Conservation (phyloP, 2,329 filamentous ascomycete genomes). For the Colletotrichum sp. region DNA sequence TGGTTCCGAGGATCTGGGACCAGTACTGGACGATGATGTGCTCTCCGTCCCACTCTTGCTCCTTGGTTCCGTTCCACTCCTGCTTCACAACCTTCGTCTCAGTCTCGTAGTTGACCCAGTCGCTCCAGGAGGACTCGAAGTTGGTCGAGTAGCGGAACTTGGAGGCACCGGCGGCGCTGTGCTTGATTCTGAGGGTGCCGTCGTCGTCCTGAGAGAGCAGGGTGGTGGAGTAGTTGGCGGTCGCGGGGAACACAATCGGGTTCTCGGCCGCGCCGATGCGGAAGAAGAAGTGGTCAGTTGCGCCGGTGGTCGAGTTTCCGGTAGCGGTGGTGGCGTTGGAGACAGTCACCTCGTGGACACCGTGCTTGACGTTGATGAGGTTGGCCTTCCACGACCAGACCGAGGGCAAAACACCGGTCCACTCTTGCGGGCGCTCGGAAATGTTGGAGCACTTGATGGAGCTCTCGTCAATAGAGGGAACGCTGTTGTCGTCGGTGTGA, state of each 20-base stretch:
- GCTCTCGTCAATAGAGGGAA: conserved; percentile 45
- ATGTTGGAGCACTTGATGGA: conserved; percentile 51
- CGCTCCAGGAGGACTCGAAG: conserved; percentile 63
- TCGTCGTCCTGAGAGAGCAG: conserved; percentile 47
- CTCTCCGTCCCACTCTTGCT: conserved; percentile 65
- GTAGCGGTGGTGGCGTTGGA: conserved; percentile 54
- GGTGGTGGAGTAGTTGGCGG: conserved; percentile 43
- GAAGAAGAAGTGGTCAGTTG: conserved; percentile 62
- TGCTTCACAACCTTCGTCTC: conserved; percentile 53
- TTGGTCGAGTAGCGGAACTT: conserved; percentile 69
- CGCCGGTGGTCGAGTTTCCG: conserved; percentile 48
- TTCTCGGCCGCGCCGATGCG: conserved; percentile 15
- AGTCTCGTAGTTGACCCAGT: conserved; percentile 61
- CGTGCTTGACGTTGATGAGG: conserved; percentile 63
- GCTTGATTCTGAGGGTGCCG: conserved; percentile 50
- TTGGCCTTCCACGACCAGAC: conserved; percentile 58
- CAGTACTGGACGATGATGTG: conserved; percentile 71
- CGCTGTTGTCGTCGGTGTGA: conserved; percentile 50
- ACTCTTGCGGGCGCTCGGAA: conserved; percentile 34
- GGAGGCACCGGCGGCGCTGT: conserved; percentile 67
- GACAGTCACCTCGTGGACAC: conserved; percentile 64
- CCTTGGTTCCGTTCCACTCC: conserved; percentile 60
- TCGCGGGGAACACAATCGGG: conserved; percentile 24
- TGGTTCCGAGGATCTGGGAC: conserved; percentile 63
- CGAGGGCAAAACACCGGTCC: conserved; percentile 58